A percentile compares a stretch with the other conserved stretches of the same genome.
These are phyloP conservation scores for Hypoxylon intermedium DNA, from an alignment of 495 filamentous ascomycete genomes.

Conservation along the genomic window DNA sequence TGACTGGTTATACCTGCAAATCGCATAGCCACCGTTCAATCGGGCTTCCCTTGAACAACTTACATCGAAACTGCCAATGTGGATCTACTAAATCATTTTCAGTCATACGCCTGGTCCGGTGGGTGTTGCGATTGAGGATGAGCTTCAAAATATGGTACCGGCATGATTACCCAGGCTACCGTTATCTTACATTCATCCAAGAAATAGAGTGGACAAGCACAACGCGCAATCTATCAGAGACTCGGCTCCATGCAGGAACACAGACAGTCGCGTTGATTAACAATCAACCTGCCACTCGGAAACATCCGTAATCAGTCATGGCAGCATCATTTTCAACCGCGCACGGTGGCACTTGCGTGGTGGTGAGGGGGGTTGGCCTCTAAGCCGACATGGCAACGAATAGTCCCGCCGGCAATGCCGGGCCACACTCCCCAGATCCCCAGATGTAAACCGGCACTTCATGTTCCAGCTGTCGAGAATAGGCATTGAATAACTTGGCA, in stretches of 20 bases:
- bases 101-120: no score
- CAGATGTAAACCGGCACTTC: conserved; percentile 20
- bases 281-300: conserved; percentile 32
- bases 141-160: neutral
- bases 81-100: no score
- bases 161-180: conserved; percentile 23
- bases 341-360: conserved; percentile 15
- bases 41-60: no score
- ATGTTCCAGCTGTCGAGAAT: conserved; percentile 32
- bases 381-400: conserved; percentile 10
- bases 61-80: neutral
- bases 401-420: conserved; percentile 32
- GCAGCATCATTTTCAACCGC: conserved; percentile 16
- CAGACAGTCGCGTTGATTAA: conserved; percentile 2
- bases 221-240: conserved; percentile 16
- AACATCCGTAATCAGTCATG: conserved; percentile 20
- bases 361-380: conserved; percentile 22
- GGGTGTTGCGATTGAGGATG: neutral
- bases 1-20: no score
- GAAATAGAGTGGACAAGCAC: neutral
- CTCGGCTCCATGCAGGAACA: conserved; percentile 34
- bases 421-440: conserved; percentile 29
- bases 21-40: no score
- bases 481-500: conserved; percentile 26
- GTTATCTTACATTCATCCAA: conserved; percentile 6